phyloP scores from a whole-genome alignment of 495 filamentous ascomycete species.

The Podospora comata region DNA sequence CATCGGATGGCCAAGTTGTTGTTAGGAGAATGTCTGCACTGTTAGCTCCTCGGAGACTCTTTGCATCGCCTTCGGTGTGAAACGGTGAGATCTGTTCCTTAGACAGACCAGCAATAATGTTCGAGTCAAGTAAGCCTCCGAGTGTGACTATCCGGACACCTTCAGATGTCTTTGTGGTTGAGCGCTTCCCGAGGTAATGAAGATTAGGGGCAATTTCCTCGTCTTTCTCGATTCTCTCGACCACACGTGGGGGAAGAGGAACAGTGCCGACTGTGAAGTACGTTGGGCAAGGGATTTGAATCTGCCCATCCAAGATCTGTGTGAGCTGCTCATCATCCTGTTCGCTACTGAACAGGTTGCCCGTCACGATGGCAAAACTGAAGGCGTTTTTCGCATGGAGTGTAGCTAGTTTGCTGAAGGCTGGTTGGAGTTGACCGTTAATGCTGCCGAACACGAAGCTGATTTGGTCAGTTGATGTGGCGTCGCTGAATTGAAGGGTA shows the following conservation, averaged over 20 bases:
- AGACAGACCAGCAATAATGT: slow-evolving; percentile 48
- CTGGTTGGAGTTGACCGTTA: slow-evolving; percentile 66
- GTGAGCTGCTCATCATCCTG: slow-evolving; percentile 54
- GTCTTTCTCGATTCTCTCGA: slow-evolving; percentile 66
- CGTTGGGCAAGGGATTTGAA: slow-evolving; percentile 70
- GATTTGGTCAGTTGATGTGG: slow-evolving; percentile 34
- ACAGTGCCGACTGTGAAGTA: slow-evolving; percentile 79
- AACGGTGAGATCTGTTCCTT: slow-evolving; percentile 63
- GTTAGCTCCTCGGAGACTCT: slow-evolving; percentile 66
- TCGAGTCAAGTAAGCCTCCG: slow-evolving; percentile 63
- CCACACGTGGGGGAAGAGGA: slow-evolving; percentile 62
- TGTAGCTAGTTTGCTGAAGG: slow-evolving; percentile 73
- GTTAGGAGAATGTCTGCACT: slow-evolving; percentile 83
- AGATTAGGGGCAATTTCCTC: slow-evolving; percentile 84
- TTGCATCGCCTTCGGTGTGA: slow-evolving; percentile 74
- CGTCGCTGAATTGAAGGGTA: slow-evolving; percentile 12
- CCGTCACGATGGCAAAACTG: slow-evolving; percentile 75
- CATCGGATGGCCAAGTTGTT: slow-evolving; percentile 72
- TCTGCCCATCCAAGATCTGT: slow-evolving; percentile 64
- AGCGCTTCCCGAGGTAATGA: slow-evolving; percentile 81
- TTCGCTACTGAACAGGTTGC: slow-evolving; percentile 71
- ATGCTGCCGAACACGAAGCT: slow-evolving; percentile 80
- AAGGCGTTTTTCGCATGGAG: slow-evolving; percentile 84
- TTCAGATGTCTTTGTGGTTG: slow-evolving; percentile 80
- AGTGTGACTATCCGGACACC: slow-evolving; percentile 80